Percentiles rank a stretch among this genome's conserved stretches.
phyloP scores from a whole-genome alignment of 176 grass and related monocot species.

The Zea luxurians region DNA sequence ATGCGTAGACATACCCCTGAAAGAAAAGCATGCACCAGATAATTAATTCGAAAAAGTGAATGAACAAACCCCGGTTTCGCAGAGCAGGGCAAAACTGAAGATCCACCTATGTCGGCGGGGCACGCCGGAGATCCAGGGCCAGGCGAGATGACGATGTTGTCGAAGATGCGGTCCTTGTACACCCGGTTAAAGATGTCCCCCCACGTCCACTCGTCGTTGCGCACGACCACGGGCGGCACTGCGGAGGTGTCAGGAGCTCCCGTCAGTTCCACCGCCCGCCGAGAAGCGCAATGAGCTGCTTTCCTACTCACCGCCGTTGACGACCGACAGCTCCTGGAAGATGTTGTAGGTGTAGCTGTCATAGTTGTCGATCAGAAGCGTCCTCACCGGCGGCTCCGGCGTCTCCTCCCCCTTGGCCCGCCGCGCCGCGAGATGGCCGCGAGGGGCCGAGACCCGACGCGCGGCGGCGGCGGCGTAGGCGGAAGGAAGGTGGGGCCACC shows the following conservation, averaged over 20 bases:
- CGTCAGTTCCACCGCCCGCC: not conserved
- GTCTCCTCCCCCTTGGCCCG: constrained; percentile 17
- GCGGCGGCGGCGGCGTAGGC: not conserved
- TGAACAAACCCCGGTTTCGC: not conserved
- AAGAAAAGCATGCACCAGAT: constrained; percentile 4
- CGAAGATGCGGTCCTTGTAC: constrained; percentile 74
- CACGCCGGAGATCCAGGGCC: constrained; percentile 85
- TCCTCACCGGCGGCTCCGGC: constrained; percentile 49
- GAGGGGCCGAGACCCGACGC: not conserved
- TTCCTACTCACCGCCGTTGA: constrained; percentile 74
- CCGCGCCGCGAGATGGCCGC: constrained; percentile 13
- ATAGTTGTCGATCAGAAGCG: constrained; percentile 91
- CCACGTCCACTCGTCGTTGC: constrained; percentile 96
- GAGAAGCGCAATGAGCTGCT: not conserved
- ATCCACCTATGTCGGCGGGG: constrained; percentile 67
- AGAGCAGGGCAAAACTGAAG: not conserved
- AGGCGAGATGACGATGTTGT: constrained; percentile 95
- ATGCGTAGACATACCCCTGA: constrained; percentile 75
- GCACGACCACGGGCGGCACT: constrained; percentile 78
- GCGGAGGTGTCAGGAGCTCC: not conserved
- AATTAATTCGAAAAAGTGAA: not conserved
- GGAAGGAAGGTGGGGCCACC: not conserved
- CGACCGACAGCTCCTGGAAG: constrained; percentile 84
- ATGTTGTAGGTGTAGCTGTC: constrained; percentile 99
- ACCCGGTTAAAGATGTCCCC: constrained; percentile 60